A percentile compares a stretch with the other conserved stretches of the same genome.
Conservation (phyloP, 805 yeast genomes). For the Candida maesae region DNA sequence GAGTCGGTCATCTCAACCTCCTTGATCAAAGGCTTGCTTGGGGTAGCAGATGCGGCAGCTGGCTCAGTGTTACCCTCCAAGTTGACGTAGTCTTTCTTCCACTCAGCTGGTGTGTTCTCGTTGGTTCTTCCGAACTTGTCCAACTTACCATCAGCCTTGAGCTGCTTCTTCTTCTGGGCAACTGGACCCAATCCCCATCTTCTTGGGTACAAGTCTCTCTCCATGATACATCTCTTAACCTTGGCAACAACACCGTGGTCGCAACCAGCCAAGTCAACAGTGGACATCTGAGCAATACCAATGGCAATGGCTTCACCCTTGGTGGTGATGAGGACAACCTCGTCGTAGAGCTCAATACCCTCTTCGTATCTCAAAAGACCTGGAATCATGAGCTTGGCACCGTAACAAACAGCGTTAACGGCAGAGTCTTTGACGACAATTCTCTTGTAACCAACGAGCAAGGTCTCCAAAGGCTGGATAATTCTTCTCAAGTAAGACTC, state of each 20-base stretch:
- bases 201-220: slow-evolving; percentile 98
- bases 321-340: slow-evolving; percentile 96
- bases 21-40: slow-evolving; percentile 45
- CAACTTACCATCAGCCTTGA: slow-evolving; percentile 94
- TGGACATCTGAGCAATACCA: slow-evolving; percentile 98
- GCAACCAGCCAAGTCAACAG: slow-evolving; percentile 92
- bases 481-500: slow-evolving; percentile 92
- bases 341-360: slow-evolving; percentile 95
- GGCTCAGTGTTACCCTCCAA: slow-evolving; percentile 60
- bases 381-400: slow-evolving; percentile 98
- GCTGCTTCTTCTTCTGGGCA: slow-evolving; percentile 97
- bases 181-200: slow-evolving; percentile 99
- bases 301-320: slow-evolving; percentile 99
- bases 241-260: slow-evolving; percentile 99
- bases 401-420: slow-evolving; percentile 96
- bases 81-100: slow-evolving; percentile 84
- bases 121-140: slow-evolving; percentile 93
- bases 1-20: slow-evolving; percentile 34
- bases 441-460: slow-evolving; percentile 93
- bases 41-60: slow-evolving; percentile 29
- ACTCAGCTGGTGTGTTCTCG: slow-evolving; percentile 88
- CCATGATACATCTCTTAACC: slow-evolving; percentile 99
- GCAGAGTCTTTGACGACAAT: slow-evolving; percentile 94
- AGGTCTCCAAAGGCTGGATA: slow-evolving; percentile 91
- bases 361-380: slow-evolving; percentile 97